Base-by-base conservation (phyloP, 345 rosid genomes). In the Lepidium aucheri region DNA sequence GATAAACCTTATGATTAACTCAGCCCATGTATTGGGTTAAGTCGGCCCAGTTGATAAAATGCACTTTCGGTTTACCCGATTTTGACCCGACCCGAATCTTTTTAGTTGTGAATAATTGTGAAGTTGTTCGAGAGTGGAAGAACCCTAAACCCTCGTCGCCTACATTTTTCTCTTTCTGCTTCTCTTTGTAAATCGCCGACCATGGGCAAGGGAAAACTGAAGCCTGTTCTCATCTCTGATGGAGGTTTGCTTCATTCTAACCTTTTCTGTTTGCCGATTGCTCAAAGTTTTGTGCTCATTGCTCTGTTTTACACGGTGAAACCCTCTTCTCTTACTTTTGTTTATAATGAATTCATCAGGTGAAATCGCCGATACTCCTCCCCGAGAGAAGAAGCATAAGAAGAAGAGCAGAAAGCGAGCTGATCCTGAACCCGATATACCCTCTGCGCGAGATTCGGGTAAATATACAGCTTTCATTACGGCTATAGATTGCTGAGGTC, bases 171-270 rank as follows among this genome's bases (percentile, higher is more conserved):
- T 39, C 55, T 70, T 33, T 18, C 53, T 1, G 34, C 72, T 18
- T 63, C 74, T 57, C 61, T 68, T 28, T 34, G 2, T 18, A 2
- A 9, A 67, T 67, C 65, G 50, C 59, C 65, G 41, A 59, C 67
- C 45, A 82, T 82, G 89, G 79, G 79, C 11, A 82, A 64, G 60
- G 79, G 54, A 34, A 82, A 75, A 54, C 30, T 65, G 16, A 84
- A 80, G 55, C 69, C 81, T 52, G 65, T 73, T 3, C 57, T 73
- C 54, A 70, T 83, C 14, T 75, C 83, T 32, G 70, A 65, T 10
- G 72, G 50, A 49, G 70, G 75, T 75, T 30, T 43, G 30, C 20
- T 53, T 63, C 53, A 13, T 10, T 59, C 8, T 18, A 4, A 22
- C 15, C 15, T 6, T 13, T 45, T 28, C 41, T 0, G 11, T 38